phyloP scores from a whole-genome alignment of 2,329 filamentous ascomycete genomes.

The Helotiales sp. region DNA sequence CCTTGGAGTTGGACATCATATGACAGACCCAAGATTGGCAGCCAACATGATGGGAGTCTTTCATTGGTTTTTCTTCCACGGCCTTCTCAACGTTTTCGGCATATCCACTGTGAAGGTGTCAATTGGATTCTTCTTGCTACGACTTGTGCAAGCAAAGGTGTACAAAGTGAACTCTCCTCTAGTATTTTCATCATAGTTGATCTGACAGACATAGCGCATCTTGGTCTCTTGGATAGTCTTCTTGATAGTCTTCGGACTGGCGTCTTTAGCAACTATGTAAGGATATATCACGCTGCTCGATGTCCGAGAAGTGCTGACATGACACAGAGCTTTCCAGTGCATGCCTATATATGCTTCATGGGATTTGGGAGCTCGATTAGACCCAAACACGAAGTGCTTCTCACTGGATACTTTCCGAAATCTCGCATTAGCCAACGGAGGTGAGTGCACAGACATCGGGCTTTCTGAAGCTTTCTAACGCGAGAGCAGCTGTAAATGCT shows the following conservation, averaged over 20 bases:
- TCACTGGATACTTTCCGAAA: slow-evolving; percentile 39
- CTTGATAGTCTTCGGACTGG: slow-evolving; percentile 1
- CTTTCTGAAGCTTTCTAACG: not conserved
- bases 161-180: slow-evolving; percentile 42
- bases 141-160: slow-evolving; percentile 35
- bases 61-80: slow-evolving; percentile 43
- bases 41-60: slow-evolving; percentile 30
- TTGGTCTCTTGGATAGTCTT: slow-evolving; percentile 5
- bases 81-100: slow-evolving; percentile 43
- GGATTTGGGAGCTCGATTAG: slow-evolving; percentile 36
- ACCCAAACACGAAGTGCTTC: slow-evolving; percentile 42
- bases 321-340: slow-evolving; percentile 44
- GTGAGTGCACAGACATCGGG: slow-evolving; percentile 26
- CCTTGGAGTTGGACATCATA: slow-evolving; percentile 46
- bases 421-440: slow-evolving; percentile 48
- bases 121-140: slow-evolving; percentile 22
- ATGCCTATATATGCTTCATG: slow-evolving; percentile 46
- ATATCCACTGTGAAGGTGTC: slow-evolving; percentile 35
- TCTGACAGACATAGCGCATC: not conserved
- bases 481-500: slow-evolving; percentile 24
- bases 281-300: not conserved
- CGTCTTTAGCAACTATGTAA: slow-evolving; percentile 7
- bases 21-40: slow-evolving; percentile 31
- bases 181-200: slow-evolving; percentile 36
- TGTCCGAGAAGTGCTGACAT: not conserved